Base-by-base conservation (phyloP, 208 protist genomes). In the Trypanosoma rangeli region DNA sequence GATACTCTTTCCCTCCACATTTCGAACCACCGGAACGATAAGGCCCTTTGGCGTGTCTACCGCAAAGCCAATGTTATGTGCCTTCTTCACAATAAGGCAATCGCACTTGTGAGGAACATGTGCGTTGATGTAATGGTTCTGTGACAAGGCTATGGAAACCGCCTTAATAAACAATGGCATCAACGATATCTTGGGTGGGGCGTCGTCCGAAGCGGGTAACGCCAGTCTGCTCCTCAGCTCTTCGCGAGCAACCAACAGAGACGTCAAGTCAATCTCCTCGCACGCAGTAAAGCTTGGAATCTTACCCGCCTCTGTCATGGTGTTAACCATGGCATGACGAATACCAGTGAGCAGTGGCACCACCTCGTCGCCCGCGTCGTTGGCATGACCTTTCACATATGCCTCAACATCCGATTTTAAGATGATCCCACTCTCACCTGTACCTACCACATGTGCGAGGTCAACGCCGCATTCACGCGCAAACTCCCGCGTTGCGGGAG, bases 121-220 rank as follows among this genome's bases (percentile, higher is more conserved):
- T 10, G 81, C 70, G 71, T 98, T 98, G 59, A 98, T 73, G 39
- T 95, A 74, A 15, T 96, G 97, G 64, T 92, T 94, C 63, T 86
- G 54, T 33, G 66, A 61, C 59, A 98, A 78, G 3, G 97, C 89
- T 4, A 98, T 65, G 16, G 96, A 98, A 20, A 83, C 78, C 12
- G 97, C 94, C 74, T 99, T 99, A 44, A 99, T 73, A 63, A 99
- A 86, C 68, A 98, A 94, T 44, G 97, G 95, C 86, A 98, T 92
- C 69, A 95, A 97, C 39, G 87, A 93, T 22, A 99, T 71, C 64
- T 86, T 87, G 39, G 59, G 58, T 1, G 20, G 20, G 15, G 35
- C 26, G 64, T 59, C 68, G 26, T 58, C 75, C 2, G 46, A 26
- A 68, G 75, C 68, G 0, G 2, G 24, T n/a, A 55, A 44, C 28